These are phyloP conservation scores for Rubia peregrina DNA, from an alignment of 305 asterid species.

Conservation along the genomic window DNA sequence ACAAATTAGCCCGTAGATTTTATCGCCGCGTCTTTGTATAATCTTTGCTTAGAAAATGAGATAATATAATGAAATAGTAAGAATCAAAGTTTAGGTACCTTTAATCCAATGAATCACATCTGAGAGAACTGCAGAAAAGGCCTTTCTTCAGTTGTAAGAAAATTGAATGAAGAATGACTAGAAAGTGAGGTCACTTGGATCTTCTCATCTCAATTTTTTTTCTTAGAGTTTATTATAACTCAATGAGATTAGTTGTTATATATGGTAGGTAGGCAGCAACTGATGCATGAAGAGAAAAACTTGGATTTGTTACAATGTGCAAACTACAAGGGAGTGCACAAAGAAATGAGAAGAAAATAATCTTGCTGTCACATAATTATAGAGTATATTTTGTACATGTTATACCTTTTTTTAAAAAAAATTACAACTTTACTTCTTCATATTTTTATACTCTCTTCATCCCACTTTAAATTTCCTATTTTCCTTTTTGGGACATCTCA, in stretches of 20 bases:
- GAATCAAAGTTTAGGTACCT: conserved; percentile 2
- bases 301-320: conserved; percentile 18
- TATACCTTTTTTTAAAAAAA: no score
- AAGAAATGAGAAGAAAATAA: not conserved
- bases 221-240: not conserved
- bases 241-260: conserved; percentile 15
- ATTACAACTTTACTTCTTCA: no score
- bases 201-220: conserved; percentile 16
- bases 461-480: no score
- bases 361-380: no score
- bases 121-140: conserved; percentile 12
- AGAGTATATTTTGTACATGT: no score
- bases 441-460: no score
- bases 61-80: conserved; percentile 8
- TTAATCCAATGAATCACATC: not conserved
- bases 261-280: conserved; percentile 33
- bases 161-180: conserved; percentile 4
- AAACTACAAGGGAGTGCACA: conserved; percentile 4
- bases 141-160: not conserved
- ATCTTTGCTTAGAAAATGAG: not conserved
- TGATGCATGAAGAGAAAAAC: conserved; percentile 28
- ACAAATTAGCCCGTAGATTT: not conserved
- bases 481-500: no score
- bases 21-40: not conserved
- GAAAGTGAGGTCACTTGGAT: conserved; percentile 9